Conservation (phyloP, 495 filamentous ascomycete species). For the Lophiostoma macrostomum region DNA sequence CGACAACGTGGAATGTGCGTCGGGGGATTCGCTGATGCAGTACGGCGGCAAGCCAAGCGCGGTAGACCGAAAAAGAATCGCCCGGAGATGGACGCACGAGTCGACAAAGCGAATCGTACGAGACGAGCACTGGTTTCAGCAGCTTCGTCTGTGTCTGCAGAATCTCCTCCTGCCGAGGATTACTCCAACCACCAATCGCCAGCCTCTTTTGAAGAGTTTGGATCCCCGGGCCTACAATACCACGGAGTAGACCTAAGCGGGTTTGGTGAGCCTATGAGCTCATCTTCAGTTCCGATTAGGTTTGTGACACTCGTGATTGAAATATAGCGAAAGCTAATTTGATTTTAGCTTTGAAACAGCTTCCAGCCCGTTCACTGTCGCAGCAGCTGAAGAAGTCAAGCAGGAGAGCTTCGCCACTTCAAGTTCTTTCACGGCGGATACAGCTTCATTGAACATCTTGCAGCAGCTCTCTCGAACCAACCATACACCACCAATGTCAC, state of each 20-base stretch:
- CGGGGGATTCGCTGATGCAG: slow-evolving; percentile 63
- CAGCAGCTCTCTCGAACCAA: slow-evolving; percentile 26
- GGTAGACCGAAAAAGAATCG: slow-evolving; percentile 45
- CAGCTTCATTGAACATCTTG: slow-evolving; percentile 20
- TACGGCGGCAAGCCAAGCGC: slow-evolving; percentile 38
- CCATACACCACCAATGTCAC: slow-evolving; percentile 35
- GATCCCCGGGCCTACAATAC: too few species aligned
- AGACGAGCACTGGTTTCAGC: slow-evolving; percentile 25
- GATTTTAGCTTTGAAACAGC: slow-evolving; percentile 18
- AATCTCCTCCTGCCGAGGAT: slow-evolving; percentile 22
- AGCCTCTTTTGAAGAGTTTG: slow-evolving; percentile 9
- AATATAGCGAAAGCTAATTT: background rate
- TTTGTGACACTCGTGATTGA: slow-evolving; percentile 1
- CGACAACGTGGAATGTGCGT: slow-evolving; percentile 92
- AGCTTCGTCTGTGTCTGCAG: slow-evolving; percentile 26
- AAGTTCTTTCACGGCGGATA: slow-evolving; percentile 18
- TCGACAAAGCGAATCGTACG: slow-evolving; percentile 36
- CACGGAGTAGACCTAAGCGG: too few species aligned
- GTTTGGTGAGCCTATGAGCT: slow-evolving; percentile 21
- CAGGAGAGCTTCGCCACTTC: slow-evolving; percentile 20
- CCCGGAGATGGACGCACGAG: slow-evolving; percentile 38
- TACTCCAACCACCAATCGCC: slow-evolving; percentile 16
- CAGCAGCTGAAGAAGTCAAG: slow-evolving; percentile 4
- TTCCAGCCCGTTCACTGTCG: slow-evolving; percentile 17
- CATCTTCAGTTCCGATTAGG: slow-evolving; percentile 30